Conservation (phyloP, 108 stramenopile species). For the Pseudonitzschia multiseries region DNA sequence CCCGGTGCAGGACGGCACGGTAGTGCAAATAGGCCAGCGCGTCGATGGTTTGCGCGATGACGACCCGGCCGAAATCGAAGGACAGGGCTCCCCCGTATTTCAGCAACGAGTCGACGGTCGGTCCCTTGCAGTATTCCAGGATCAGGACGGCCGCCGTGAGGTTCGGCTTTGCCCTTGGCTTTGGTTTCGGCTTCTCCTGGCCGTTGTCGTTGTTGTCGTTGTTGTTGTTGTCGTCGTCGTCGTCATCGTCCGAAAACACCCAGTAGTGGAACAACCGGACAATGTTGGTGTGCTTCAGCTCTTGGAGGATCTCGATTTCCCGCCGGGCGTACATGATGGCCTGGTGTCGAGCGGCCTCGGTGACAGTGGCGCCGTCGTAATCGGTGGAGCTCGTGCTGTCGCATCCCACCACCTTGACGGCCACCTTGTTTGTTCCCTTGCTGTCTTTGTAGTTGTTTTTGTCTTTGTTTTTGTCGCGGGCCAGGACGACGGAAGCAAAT, state of each 20-base stretch:
- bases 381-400: background rate
- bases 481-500: constrained; percentile 45
- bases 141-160: constrained; percentile 23
- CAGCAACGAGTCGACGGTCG: constrained; percentile 54
- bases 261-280: constrained; percentile 51
- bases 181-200: background rate
- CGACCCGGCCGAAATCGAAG: constrained; percentile 46
- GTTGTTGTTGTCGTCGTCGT: background rate
- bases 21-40: constrained; percentile 68
- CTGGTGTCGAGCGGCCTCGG: background rate
- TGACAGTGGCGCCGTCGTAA: background rate
- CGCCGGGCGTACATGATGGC: constrained; percentile 37
- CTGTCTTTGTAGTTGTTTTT: no score
- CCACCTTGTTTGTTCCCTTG: constrained; percentile 17
- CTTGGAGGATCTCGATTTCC: constrained; percentile 53
- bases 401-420: constrained; percentile 45
- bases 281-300: constrained; percentile 63
- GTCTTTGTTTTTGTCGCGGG: constrained; percentile 23
- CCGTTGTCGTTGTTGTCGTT: background rate
- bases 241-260: no score
- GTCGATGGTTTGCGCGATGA: constrained; percentile 58
- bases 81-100: constrained; percentile 59
- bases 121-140: constrained; percentile 41
- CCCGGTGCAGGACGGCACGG: constrained; percentile 73
- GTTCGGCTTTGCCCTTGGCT: background rate